Conservation (phyloP, 352 stramenopile species). For the Pythium monospermum region DNA sequence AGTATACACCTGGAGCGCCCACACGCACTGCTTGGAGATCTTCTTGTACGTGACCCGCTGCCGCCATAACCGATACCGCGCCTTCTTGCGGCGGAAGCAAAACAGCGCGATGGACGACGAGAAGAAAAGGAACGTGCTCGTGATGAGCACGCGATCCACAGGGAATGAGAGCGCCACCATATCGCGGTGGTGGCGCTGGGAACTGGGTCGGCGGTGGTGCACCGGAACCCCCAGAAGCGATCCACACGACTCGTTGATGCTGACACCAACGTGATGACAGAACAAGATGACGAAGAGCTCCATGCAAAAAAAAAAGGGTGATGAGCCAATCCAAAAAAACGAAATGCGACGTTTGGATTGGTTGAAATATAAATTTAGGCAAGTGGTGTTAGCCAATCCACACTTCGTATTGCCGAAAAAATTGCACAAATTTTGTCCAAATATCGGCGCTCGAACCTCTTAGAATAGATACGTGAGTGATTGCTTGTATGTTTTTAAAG, state of each 20-base stretch:
- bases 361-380: no score
- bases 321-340: no score
- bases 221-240: slow-evolving; percentile 1
- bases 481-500: background rate
- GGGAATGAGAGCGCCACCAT: slow-evolving; percentile 9
- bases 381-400: no score
- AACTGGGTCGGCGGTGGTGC: no score
- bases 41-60: slow-evolving; percentile 81
- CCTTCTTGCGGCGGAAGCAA: slow-evolving; percentile 59
- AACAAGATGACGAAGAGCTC: background rate
- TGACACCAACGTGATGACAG: background rate
- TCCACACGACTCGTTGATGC: background rate
- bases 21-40: slow-evolving; percentile 73
- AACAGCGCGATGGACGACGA: slow-evolving; percentile 60
- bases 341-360: no score
- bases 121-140: slow-evolving; percentile 69
- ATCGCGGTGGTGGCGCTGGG: no score
- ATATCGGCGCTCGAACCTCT: no score
- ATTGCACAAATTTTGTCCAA: no score
- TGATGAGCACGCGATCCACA: slow-evolving; percentile 35
- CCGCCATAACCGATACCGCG: slow-evolving; percentile 62
- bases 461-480: background rate
- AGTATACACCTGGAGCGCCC: background rate
- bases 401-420: no score
- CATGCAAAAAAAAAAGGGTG: background rate